Percentiles rank a stretch among this genome's conserved stretches.
phyloP scores from a whole-genome alignment of 257 asterid genomes.

The Solanum neorickii region DNA sequence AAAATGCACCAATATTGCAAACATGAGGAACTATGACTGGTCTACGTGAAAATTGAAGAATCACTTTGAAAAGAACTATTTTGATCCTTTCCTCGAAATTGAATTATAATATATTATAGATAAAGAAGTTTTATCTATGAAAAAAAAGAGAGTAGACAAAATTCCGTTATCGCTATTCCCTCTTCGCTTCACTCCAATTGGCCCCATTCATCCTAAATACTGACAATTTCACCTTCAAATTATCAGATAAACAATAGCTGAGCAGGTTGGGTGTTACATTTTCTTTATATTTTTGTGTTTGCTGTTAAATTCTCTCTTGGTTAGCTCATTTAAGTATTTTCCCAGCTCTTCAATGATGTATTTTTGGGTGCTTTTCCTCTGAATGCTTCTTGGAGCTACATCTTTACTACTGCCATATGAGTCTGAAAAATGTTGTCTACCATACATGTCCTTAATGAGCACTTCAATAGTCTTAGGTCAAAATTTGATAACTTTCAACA shows the following conservation, averaged over 20 bases:
- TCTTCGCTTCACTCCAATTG: background rate
- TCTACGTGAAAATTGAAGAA: too few species aligned
- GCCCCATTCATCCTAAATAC: background rate
- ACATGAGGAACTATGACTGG: too few species aligned
- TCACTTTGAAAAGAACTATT: too few species aligned
- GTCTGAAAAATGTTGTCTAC: slow-evolving; percentile 54
- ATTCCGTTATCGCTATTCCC: background rate
- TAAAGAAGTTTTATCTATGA: background rate
- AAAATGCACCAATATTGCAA: too few species aligned
- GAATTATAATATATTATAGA: too few species aligned
- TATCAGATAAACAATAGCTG: background rate
- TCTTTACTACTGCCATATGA: background rate
- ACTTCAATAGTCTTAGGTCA: slow-evolving; percentile 58
- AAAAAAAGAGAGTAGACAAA: background rate
- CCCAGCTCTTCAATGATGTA: background rate
- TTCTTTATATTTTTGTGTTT: background rate
- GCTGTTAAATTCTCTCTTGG: background rate
- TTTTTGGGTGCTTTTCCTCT: background rate
- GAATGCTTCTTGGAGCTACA: background rate
- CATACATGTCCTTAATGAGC: slow-evolving; percentile 76
- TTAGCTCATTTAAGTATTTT: background rate
- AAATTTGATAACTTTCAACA: slow-evolving; percentile 34
- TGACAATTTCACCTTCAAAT: background rate
- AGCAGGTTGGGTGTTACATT: background rate
- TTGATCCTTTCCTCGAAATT: too few species aligned